These are phyloP conservation scores for Musa itinerans DNA, from an alignment of 176 grass and related monocot genomes.

Conservation along the genomic window DNA sequence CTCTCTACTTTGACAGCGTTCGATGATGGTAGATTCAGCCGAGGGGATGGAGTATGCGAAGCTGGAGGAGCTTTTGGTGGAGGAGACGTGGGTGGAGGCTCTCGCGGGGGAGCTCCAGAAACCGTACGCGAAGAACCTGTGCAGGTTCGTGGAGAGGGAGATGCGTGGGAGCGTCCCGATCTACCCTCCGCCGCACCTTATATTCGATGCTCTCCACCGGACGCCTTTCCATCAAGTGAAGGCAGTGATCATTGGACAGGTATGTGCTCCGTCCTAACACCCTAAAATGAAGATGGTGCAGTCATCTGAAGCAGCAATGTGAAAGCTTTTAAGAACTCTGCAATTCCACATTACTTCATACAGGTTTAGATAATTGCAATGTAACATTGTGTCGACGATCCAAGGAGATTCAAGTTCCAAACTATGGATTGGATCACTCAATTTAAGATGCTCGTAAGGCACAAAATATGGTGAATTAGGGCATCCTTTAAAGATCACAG, in stretches of 20 bases:
- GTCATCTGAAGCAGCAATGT: no score
- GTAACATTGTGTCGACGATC: not conserved
- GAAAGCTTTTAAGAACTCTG: no score
- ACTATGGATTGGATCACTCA: not conserved
- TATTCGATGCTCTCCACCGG: constrained; percentile 82
- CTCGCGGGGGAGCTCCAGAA: constrained; percentile 60
- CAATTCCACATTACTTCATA: no score
- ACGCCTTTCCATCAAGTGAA: constrained; percentile 72
- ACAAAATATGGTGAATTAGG: not conserved
- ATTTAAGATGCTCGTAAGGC: not conserved
- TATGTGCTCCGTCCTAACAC: constrained; percentile 5
- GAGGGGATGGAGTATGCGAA: constrained; percentile 27
- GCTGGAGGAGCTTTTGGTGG: constrained; percentile 80
- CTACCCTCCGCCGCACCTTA: constrained; percentile 68
- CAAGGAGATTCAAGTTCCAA: not conserved
- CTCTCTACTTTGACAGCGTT: no score
- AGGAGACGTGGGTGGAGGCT: constrained; percentile 71
- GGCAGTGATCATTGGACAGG: constrained; percentile 93
- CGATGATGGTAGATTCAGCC: constrained; percentile 19
- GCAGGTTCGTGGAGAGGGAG: constrained; percentile 64
- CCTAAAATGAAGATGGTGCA: no score
- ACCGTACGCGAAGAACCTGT: constrained; percentile 72
- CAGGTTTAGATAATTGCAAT: no score
- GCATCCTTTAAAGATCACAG: not conserved
- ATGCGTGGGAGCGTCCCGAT: constrained; percentile 44